Evolutionary conservation across 139 green algal genomes (phyloP).

Genomic region (Volvox africanus): DNA sequence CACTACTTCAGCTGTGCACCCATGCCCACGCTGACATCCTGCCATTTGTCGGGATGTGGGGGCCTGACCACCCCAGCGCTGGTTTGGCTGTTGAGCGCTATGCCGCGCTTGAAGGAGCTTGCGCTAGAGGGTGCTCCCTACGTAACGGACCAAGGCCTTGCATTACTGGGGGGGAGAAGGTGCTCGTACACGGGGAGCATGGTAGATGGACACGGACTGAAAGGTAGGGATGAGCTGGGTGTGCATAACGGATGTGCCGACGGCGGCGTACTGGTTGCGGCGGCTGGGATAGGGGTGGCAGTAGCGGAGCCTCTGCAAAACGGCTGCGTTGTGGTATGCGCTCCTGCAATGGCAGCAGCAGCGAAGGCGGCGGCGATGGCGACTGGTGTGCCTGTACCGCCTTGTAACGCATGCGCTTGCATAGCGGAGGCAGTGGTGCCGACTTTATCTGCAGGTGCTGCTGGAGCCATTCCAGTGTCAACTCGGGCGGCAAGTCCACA

Average conservation of each 20-base stretch:
- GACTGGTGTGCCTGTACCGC: conserved; percentile 22
- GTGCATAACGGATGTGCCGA: no score
- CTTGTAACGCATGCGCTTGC: conserved; percentile 4
- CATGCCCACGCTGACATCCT: neutral
- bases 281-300: neutral
- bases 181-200: neutral
- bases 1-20: neutral
- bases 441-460: no score
- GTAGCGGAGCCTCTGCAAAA: neutral
- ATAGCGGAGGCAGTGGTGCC: neutral
- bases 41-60: neutral
- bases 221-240: no score
- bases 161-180: neutral
- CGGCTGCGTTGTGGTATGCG: no score
- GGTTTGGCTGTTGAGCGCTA: neutral
- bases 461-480: no score
- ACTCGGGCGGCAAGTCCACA: neutral
- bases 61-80: neutral
- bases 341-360: neutral
- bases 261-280: no score
- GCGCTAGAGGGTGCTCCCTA: conserved; percentile 4
- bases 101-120: conserved; percentile 17
- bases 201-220: neutral
- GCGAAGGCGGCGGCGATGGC: neutral
- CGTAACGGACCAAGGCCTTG: neutral